phyloP scores from a whole-genome alignment of 768 basidiomycete species.

The Lactifluus volemus region DNA sequence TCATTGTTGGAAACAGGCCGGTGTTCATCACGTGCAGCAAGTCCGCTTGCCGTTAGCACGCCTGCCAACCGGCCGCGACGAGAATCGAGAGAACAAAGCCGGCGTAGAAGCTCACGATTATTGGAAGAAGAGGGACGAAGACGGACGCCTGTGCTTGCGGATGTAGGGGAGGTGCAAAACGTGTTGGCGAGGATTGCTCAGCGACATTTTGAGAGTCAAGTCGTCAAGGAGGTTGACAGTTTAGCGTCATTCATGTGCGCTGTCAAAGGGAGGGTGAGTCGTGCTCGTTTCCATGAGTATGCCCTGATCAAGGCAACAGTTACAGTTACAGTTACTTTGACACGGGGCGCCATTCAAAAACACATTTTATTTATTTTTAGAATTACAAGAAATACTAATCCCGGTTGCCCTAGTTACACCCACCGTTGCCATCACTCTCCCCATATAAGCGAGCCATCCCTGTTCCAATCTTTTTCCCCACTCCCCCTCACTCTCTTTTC shows the following conservation, averaged over 20 bases:
- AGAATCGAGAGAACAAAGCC: constrained; percentile 49
- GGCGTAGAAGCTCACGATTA: constrained; percentile 64
- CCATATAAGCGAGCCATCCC: not conserved
- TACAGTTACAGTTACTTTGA: no score
- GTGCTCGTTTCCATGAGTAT: not conserved
- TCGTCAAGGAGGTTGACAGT: constrained; percentile 72
- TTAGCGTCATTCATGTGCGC: constrained; percentile 73
- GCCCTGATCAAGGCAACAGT: constrained; percentile 9
- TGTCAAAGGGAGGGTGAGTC: constrained; percentile 42
- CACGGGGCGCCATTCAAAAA: not conserved
- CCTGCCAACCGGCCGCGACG: constrained; percentile 68
- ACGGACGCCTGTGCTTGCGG: constrained; percentile 60
- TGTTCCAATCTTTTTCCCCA: not conserved
- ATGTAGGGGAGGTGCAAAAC: constrained; percentile 56
- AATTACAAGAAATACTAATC: not conserved
- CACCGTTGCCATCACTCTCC: no score
- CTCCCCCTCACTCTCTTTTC: constrained; percentile 21
- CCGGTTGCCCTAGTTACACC: constrained; percentile 7
- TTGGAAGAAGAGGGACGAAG: constrained; percentile 52
- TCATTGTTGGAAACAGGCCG: constrained; percentile 44
- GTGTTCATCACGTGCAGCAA: constrained; percentile 41
- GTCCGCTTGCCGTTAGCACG: constrained; percentile 39
- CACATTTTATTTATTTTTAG: not conserved
- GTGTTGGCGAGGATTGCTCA: constrained; percentile 64
- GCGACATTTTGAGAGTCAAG: constrained; percentile 60